These are phyloP conservation scores for Claviceps humidiphila DNA, from an alignment of 2,329 filamentous ascomycete genomes.

Conservation along the genomic window DNA sequence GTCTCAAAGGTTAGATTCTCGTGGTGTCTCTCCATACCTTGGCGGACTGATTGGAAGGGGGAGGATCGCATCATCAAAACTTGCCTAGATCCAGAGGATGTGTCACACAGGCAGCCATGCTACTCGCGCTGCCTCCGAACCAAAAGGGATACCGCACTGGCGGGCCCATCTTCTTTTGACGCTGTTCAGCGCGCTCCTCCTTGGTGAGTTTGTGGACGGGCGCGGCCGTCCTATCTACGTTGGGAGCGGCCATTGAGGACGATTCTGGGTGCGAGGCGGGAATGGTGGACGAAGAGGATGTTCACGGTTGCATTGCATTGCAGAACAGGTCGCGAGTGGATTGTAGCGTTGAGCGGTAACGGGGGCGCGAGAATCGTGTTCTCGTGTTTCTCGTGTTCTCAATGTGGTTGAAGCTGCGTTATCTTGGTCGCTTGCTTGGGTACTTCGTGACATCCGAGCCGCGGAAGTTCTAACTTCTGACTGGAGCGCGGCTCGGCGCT, in stretches of 20 bases:
- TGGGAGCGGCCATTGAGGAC: slow-evolving; percentile 10
- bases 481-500: not conserved
- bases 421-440: not conserved
- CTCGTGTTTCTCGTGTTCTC: not conserved
- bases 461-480: not conserved
- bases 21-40: not conserved
- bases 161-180: slow-evolving; percentile 23
- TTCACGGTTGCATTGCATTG: slow-evolving; percentile 3
- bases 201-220: slow-evolving; percentile 6
- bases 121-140: slow-evolving; percentile 93
- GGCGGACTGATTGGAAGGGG: not conserved
- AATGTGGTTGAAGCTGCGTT: not conserved
- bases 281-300: no score
- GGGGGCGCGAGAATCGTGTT: not conserved
- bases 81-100: slow-evolving; percentile 85
- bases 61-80: slow-evolving; percentile 17
- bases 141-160: slow-evolving; percentile 64
- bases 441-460: not conserved
- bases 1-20: not conserved
- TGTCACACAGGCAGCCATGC: slow-evolving; percentile 80
- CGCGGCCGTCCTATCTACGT: slow-evolving; percentile 1
- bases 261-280: not conserved
- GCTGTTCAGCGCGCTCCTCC: slow-evolving; percentile 7
- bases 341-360: not conserved
- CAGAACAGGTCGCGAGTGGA: not conserved